Evolutionary conservation across 345 rosid genomes (phyloP), one percentile per base, ranked within the genome.

Genomic region (Acer campestre): DNA sequence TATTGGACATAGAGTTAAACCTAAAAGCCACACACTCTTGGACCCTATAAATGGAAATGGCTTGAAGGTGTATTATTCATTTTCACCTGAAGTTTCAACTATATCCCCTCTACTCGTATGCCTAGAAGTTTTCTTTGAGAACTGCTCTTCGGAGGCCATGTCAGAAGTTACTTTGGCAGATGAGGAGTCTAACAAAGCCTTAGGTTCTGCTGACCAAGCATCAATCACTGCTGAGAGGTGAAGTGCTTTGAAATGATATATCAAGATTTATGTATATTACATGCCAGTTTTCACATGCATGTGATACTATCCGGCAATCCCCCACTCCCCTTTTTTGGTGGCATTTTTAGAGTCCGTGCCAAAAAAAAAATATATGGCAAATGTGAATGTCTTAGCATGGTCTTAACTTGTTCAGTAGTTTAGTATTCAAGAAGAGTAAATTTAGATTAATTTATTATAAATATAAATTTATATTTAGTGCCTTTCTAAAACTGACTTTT

Each of bases 21-120:
- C 93, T 77, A 96, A 92, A 88, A 83, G 78, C 67, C 87, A 92
- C 77, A 64, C 75, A 53, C 97, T 94, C 67, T 77, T 96, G 78
- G 97, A 94, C 77, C 89, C 95, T 78, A 85, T 92, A 53, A 89
- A 86, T 78, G 93, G 98, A 80, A 88, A 86, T 85, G 99, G 98
- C 77, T 83, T 95, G 89, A 92, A 89, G 87, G 91, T 89, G 77
- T 94, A 90, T 65, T 96, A 91, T 79, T 79, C 91, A 75, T 96
- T 92, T 85, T 87, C 95, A 64, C 86, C 95, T 70, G 88, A 92
- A 81, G 81, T 84, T 79, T 88, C 99, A 44, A 80, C 78, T 70
- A 77, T 84, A 81, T 96, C 99, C 44, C 86, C 84, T 67, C 79
- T 82, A 59, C 93, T 88, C 82, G 84, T 91, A 55, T 86, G 95